phyloP scores from a whole-genome alignment of 148 eudicot genomes.

The Rhododendron kiyosumense region DNA sequence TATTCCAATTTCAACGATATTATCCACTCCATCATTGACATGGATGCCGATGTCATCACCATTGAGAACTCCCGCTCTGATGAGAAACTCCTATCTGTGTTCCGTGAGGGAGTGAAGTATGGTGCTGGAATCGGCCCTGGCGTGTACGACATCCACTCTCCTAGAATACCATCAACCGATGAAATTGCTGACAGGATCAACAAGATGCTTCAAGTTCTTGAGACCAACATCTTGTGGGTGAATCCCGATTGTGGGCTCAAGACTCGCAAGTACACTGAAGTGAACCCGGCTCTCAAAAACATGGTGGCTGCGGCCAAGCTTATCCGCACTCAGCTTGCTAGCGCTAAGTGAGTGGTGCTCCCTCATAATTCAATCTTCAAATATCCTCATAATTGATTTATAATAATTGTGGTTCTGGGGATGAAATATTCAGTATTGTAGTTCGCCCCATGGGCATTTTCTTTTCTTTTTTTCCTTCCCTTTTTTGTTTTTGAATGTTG shows the following conservation, averaged over 20 bases:
- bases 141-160: conserved; percentile 94
- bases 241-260: conserved; percentile 99
- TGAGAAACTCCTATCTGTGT: conserved; percentile 92
- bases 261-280: conserved; percentile 89
- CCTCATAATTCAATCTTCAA: background rate
- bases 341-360: conserved; percentile 51
- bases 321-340: conserved; percentile 73
- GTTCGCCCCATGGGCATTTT: background rate
- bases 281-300: conserved; percentile 68
- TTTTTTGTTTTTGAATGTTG: background rate
- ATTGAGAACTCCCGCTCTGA: conserved; percentile 97
- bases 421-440: background rate
- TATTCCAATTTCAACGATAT: conserved; percentile 97
- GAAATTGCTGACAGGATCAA: conserved; percentile 85
- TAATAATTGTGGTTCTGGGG: conserved; percentile 5
- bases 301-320: conserved; percentile 92
- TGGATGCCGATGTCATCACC: conserved; percentile 98
- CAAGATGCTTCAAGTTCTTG: conserved; percentile 95
- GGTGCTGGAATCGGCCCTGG: conserved; percentile 99
- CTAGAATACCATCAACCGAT: conserved; percentile 87
- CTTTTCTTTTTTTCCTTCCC: background rate
- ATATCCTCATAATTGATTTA: background rate
- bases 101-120: conserved; percentile 95
- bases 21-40: conserved; percentile 95
- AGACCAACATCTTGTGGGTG: conserved; percentile 92